Evolutionary conservation across 2,329 filamentous ascomycete species (phyloP).

Genomic region (Fusarium avenaceum): DNA sequence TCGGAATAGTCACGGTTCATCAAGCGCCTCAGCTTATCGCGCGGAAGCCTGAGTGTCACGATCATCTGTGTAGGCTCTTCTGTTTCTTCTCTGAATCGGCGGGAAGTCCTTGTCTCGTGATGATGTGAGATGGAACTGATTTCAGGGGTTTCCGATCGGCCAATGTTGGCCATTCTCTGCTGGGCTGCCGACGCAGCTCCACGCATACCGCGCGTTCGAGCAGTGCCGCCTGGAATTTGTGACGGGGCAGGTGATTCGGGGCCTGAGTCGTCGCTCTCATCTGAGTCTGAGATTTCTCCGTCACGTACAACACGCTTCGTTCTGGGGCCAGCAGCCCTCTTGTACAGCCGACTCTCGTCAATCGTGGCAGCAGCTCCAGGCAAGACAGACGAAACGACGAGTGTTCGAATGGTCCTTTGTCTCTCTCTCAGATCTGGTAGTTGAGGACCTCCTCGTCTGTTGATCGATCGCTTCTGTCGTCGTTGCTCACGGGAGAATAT

Average conservation of each 20-base stretch:
- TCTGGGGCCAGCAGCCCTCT: slow-evolving; percentile 74
- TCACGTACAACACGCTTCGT: slow-evolving; percentile 68
- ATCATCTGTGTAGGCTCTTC: slow-evolving; percentile 78
- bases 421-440: slow-evolving; percentile 97
- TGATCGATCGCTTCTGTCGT: slow-evolving; percentile 94
- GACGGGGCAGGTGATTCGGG: slow-evolving; percentile 87
- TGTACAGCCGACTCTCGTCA: slow-evolving; percentile 90
- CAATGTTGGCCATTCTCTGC: slow-evolving; percentile 85
- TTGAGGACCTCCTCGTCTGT: slow-evolving; percentile 90
- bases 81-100: slow-evolving; percentile 80
- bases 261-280: slow-evolving; percentile 89
- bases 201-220: slow-evolving; percentile 88
- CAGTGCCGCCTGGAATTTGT: slow-evolving; percentile 79
- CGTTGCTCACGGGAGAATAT: slow-evolving; percentile 95
- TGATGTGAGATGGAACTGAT: slow-evolving; percentile 70
- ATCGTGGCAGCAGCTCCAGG: slow-evolving; percentile 85
- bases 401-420: slow-evolving; percentile 90
- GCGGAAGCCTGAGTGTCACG: slow-evolving; percentile 80
- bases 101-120: slow-evolving; percentile 79
- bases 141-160: slow-evolving; percentile 92
- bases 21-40: slow-evolving; percentile 77
- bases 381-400: slow-evolving; percentile 92
- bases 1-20: slow-evolving; percentile 67
- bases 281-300: slow-evolving; percentile 86
- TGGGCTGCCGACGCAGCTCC: slow-evolving; percentile 89